Evolutionary conservation across 192 early-diverging fungal genomes (phyloP), one percentile per base, ranked within the genome.

Genomic region (Coemansia reversa): DNA sequence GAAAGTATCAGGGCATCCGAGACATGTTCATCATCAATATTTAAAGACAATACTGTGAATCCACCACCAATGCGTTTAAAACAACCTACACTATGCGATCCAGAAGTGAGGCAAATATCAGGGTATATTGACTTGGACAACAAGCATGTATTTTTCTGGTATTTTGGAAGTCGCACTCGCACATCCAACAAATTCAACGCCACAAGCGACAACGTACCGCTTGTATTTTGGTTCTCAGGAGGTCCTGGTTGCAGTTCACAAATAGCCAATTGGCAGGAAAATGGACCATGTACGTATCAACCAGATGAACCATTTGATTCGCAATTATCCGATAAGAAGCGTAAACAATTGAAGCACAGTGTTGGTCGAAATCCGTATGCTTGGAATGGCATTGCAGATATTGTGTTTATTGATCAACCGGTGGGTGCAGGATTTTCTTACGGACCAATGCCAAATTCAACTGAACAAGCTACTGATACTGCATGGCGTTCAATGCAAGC

Each of bases 21-120:
- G 5, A 33, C 58, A 27, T 72, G 70, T 22, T 69, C 70, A 51
- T 66, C 71, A 5, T 47, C 42, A 18, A 55, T 60, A 23, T 45
- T 54, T 20, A 16, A 4, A 4, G 57, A 25, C 53, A 57, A 51
- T 14, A 50, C 62, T 0, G 55, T 42, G 29, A 80, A 80, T 33
- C 77, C 79, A 8, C 77, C 77, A 18, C 51, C 69, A 1, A 80
- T 93, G 69, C 87, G 90, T 28, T 75, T 88, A 29, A 89, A 87
- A 63, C 66, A 84, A 57, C 90, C 90, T 24, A 62, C 64, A 25
- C 83, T 97, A 30, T 98, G 96, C 74, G 96, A 98, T 72, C 83
- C 87, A 23, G 75, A 84, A 27, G 96, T 96, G 55, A 89, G 91
- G 66, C 96, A 96, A 84, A 86, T 85, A 65, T 91, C 90, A 16